These are phyloP conservation scores for Pascua sp. DNA, from an alignment of 1,284 basidiomycete species.

Conservation along the genomic window DNA sequence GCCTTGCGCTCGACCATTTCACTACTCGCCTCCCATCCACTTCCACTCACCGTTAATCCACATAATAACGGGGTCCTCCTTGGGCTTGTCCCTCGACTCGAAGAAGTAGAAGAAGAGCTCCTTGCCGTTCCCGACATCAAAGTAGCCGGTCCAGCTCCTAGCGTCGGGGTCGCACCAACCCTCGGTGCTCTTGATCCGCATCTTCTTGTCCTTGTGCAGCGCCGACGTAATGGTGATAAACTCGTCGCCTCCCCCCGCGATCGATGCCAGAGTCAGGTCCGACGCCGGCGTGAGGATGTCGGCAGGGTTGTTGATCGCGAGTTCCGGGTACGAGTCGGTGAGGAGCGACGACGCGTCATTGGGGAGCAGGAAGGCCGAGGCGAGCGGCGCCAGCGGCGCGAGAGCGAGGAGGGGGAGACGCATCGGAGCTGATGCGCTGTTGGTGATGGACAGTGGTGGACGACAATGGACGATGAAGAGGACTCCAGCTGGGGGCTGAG, in stretches of 20 bases:
- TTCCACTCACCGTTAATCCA: conserved; percentile 47
- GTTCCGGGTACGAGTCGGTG: too few species aligned
- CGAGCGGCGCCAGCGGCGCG: too few species aligned
- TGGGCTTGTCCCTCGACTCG: conserved; percentile 66
- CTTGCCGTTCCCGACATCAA: conserved; percentile 63
- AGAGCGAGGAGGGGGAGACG: too few species aligned
- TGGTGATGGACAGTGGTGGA: too few species aligned
- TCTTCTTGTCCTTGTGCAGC: conserved; percentile 38
- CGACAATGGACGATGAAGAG: too few species aligned
- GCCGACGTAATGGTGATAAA: conserved; percentile 27
- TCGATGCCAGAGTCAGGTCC: conserved; percentile 32
- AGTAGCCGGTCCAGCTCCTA: conserved; percentile 52
- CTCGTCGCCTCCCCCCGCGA: conserved; percentile 34
- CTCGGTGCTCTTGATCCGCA: conserved; percentile 47
- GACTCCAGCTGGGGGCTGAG: too few species aligned
- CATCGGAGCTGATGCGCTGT: too few species aligned
- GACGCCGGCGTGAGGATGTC: conserved; percentile 25
- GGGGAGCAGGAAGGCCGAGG: too few species aligned
- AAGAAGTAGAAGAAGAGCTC: conserved; percentile 83
- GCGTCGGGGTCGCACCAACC: conserved; percentile 51
- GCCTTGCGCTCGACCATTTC: too few species aligned
- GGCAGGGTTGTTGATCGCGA: too few species aligned
- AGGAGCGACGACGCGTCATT: too few species aligned
- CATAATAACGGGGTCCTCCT: conserved; percentile 53
- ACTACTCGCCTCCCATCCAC: too few species aligned